phyloP scores from a whole-genome alignment of 371 early-diverging fungal species.

The Blakeslea trispora region DNA sequence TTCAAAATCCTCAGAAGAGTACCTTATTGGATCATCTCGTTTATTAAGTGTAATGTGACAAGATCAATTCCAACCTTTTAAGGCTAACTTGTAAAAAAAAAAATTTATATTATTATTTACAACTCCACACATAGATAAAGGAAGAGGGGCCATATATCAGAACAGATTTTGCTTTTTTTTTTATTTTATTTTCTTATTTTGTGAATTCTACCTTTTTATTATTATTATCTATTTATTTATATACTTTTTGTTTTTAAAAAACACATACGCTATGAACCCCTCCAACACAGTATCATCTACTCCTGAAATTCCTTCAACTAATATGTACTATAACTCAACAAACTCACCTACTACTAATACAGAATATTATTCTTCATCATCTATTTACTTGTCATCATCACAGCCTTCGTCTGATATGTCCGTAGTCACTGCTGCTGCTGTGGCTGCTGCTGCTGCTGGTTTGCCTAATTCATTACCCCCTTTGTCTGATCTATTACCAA shows the following conservation, averaged over 20 bases:
- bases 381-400: slow-evolving; percentile 6
- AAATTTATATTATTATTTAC: slow-evolving; percentile 3
- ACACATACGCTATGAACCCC: slow-evolving; percentile 1
- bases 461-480: slow-evolving; percentile 42
- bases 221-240: too few species aligned
- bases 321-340: slow-evolving; percentile 16
- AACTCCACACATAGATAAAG: slow-evolving; percentile 7
- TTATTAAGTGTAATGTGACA: slow-evolving; percentile 33
- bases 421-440: slow-evolving; percentile 34
- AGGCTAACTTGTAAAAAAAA: slow-evolving; percentile 9
- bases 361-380: neutral
- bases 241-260: too few species aligned
- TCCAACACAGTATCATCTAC: slow-evolving; percentile 18
- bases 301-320: slow-evolving; percentile 23
- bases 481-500: slow-evolving; percentile 43
- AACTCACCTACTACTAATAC: slow-evolving; percentile 3
- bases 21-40: slow-evolving; percentile 20
- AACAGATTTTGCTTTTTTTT: slow-evolving; percentile 1
- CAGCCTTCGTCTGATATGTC: slow-evolving; percentile 9
- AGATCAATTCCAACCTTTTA: slow-evolving; percentile 25
- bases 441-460: slow-evolving; percentile 22
- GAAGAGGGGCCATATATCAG: too few species aligned
- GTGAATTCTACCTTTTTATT: slow-evolving; percentile 19
- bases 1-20: too few species aligned
- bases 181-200: slow-evolving; percentile 11